Evolutionary conservation across 208 protist genomes (phyloP), one percentile per base, ranked within the genome.

Genomic region (Leptomonas seymouri): DNA sequence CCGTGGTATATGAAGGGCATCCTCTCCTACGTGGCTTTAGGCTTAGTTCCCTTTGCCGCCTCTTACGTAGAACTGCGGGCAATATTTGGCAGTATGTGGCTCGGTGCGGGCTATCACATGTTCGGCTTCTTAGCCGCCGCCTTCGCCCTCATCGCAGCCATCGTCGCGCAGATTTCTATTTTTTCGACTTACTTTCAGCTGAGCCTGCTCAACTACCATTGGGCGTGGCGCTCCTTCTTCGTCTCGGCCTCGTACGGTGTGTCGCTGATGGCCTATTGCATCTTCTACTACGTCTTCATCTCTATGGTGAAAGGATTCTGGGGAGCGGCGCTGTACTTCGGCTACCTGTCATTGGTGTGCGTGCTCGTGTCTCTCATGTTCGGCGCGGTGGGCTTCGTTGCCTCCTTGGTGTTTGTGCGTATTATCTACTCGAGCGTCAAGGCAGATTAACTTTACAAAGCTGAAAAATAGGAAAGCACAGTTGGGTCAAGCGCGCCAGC

Each of bases 21-120:
- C 3, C 27, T 71, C 25, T 77, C 79, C 16, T 71, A 82, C 56
- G 9, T 87, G 20, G 51, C 82, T 16, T 57, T 81, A 34, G 86
- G 78, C 53, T 71, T 99, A 5, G 84, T 99, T 27, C 97, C 98
- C 18, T 99, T 99, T 76, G 96, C 94, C n/a, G 97, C 97, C 15
- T 90, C 98, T 20, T 99, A 99, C 56, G 98, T 99, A 68, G 97
- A 99, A 88, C 76, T 98, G 27, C 97, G 95, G 74, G 99, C 98
- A 80, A 98, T 99, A 68, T 75, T 99, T 50, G 87, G 82, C n/a
- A 93, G 88, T 25, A 62, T 99, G 27, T 90, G 84, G 84, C 80
- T 87, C 54, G 81, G 98, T 50, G 74, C 78, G 39, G 83, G 97
- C 36, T 99, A 99, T 76, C 98, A 98, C 86, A 88, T 99, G 60